Conservation (phyloP, 768 basidiomycete species). For the Ephemerocybe angulata region DNA sequence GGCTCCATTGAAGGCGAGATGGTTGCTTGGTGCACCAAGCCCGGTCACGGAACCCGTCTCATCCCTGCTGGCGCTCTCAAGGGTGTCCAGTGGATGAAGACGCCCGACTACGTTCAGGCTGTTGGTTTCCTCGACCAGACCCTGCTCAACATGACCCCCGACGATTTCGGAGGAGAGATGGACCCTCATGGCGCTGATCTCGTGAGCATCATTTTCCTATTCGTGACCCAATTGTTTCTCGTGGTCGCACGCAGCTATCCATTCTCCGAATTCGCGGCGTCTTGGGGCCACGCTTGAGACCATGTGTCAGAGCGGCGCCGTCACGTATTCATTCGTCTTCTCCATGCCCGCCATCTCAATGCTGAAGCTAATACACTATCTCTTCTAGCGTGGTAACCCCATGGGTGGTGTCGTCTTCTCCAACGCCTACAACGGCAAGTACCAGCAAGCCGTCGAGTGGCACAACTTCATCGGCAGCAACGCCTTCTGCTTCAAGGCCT, state of each 20-base stretch:
- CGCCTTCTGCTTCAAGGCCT: slow-evolving; percentile 68
- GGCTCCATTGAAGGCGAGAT: slow-evolving; percentile 65
- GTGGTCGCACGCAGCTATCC: neutral
- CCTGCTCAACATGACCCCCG: slow-evolving; percentile 43
- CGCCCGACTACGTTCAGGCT: slow-evolving; percentile 57
- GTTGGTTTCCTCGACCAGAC: slow-evolving; percentile 65
- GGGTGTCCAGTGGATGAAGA: slow-evolving; percentile 63
- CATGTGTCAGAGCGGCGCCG: no score
- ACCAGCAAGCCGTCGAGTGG: slow-evolving; percentile 64
- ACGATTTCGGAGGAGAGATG: slow-evolving; percentile 73
- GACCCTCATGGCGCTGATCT: no score
- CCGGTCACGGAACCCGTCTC: slow-evolving; percentile 64
- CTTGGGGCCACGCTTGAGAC: no score
- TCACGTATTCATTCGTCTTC: no score
- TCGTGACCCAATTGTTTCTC: neutral
- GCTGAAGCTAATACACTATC: no score
- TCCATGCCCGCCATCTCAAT: no score
- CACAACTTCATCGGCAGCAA: slow-evolving; percentile 68
- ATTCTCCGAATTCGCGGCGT: neutral
- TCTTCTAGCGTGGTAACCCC: slow-evolving; percentile 76
- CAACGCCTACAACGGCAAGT: slow-evolving; percentile 42
- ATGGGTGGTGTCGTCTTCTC: slow-evolving; percentile 71
- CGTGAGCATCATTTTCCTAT: slow-evolving; percentile 19
- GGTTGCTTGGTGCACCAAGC: slow-evolving; percentile 75
- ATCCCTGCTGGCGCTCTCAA: slow-evolving; percentile 62